Conservation (phyloP, 2,329 filamentous ascomycete genomes). For the Penicillium sp. region DNA sequence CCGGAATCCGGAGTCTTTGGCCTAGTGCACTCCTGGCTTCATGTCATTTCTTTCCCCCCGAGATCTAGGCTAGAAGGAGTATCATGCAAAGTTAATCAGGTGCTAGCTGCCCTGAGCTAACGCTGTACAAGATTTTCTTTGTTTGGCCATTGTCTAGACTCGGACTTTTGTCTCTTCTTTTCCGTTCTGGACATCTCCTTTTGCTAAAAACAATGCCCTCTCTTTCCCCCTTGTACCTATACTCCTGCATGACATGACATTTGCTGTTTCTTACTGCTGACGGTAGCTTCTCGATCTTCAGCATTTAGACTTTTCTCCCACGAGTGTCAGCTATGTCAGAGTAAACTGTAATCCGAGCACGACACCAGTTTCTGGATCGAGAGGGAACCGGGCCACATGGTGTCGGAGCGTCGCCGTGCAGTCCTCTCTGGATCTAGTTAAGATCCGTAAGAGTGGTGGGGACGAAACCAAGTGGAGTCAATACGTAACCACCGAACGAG, state of each 20-base stretch:
- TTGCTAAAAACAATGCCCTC: neutral
- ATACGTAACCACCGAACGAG: neutral
- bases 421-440: neutral
- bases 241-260: neutral
- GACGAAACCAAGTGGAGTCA: neutral
- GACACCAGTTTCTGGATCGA: constrained; percentile 3
- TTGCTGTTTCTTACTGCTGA: neutral
- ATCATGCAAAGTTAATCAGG: neutral
- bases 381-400: constrained; percentile 5
- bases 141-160: neutral
- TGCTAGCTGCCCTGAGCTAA: neutral
- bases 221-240: neutral
- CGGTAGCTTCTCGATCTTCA: neutral
- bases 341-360: neutral
- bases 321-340: neutral
- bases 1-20: neutral
- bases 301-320: neutral
- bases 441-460: neutral
- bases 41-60: neutral
- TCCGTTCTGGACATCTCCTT: neutral
- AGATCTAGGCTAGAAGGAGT: neutral
- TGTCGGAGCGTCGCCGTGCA: neutral
- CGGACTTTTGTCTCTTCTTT: neutral
- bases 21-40: neutral
- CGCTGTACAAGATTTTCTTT: neutral